A percentile compares a stretch with the other conserved stretches of the same genome.
Conservation (phyloP, 148 eudicot species). For the Fallopia convolvulus region DNA sequence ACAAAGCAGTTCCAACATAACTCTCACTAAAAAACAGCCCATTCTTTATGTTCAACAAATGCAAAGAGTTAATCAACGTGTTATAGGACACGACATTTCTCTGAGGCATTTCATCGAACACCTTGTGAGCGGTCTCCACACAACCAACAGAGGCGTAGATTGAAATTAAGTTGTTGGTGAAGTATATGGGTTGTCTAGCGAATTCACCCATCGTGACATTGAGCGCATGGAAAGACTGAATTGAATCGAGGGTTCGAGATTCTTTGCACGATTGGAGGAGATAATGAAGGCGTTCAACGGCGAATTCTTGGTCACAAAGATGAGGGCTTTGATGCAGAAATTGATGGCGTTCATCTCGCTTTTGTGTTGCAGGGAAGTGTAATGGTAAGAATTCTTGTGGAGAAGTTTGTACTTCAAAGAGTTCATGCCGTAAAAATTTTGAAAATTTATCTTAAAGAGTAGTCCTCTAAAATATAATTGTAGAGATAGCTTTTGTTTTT, state of each 20-base stretch:
- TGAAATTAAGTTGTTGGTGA: slow-evolving; percentile 39
- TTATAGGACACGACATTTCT: slow-evolving; percentile 57
- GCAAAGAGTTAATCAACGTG: slow-evolving; percentile 43
- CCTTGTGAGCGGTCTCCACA: slow-evolving; percentile 31
- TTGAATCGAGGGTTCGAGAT: slow-evolving; percentile 30
- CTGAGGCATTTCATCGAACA: slow-evolving; percentile 63
- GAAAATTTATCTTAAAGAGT: not conserved
- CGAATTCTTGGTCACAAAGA: slow-evolving; percentile 12
- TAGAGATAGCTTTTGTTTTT: not conserved
- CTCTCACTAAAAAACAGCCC: slow-evolving; percentile 48
- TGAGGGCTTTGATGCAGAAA: not conserved
- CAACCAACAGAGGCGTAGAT: slow-evolving; percentile 27
- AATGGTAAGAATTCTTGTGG: slow-evolving; percentile 3
- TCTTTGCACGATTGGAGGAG: slow-evolving; percentile 28
- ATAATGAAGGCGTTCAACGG: slow-evolving; percentile 22
- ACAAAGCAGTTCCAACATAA: slow-evolving; percentile 60
- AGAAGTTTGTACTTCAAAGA: not conserved
- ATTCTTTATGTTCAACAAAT: slow-evolving; percentile 45
- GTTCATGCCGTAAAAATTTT: not conserved
- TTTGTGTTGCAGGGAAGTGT: not conserved
- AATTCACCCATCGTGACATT: slow-evolving; percentile 33
- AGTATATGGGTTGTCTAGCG: slow-evolving; percentile 41
- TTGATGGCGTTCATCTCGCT: not conserved
- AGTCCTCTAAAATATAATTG: not conserved
- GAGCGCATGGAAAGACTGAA: slow-evolving; percentile 49